Conservation (phyloP, 441 rosid genomes). For the Adansonia rubrostipa region DNA sequence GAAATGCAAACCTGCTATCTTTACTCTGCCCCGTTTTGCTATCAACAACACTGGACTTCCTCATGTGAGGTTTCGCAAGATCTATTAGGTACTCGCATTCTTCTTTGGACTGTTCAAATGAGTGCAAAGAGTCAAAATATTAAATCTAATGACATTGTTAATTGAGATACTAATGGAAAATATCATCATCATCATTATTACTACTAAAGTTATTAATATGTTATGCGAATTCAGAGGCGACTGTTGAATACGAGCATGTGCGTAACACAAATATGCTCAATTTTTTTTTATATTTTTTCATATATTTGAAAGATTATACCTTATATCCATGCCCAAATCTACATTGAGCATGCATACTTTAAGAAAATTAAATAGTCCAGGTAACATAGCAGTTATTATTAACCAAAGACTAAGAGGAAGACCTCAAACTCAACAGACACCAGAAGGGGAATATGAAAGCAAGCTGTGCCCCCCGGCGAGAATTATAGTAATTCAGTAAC, state of each 20-base stretch:
- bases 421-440: background rate
- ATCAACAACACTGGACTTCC: conserved; percentile 71
- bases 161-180: background rate
- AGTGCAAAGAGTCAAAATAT: background rate
- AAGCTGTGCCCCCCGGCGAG: background rate
- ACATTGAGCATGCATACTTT: background rate
- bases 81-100: conserved; percentile 69
- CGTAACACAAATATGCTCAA: no score
- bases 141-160: background rate
- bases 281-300: no score
- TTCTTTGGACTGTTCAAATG: conserved; percentile 61
- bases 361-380: background rate
- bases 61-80: conserved; percentile 67
- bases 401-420: background rate
- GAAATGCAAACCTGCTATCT: conserved; percentile 60
- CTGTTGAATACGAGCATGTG: no score
- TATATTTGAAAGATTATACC: no score
- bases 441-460: background rate
- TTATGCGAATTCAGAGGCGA: no score
- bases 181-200: background rate
- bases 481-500: background rate
- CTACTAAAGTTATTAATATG: background rate
- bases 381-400: no score
- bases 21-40: conserved; percentile 65
- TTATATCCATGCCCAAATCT: no score